Evolutionary conservation across 257 asterid species (phyloP), one percentile per base, ranked within the genome.

Genomic region (Rhazya stricta): DNA sequence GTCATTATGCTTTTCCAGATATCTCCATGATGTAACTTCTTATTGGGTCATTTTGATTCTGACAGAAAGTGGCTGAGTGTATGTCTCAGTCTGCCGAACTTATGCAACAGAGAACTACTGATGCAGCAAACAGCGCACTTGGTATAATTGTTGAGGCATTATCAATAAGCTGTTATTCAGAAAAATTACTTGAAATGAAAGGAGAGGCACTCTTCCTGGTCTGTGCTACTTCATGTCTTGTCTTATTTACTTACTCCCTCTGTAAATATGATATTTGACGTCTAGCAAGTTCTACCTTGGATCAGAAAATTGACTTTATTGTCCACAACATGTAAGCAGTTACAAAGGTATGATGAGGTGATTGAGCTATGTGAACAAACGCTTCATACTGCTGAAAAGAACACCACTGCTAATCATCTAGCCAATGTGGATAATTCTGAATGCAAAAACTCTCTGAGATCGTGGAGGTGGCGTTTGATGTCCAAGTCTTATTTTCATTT

Each of bases 381-480:
- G 72, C 92, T 85, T 80, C 89, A 80, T 62, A 67, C 80, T 80
- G 88, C 98, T 76, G 88, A 84, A 82, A 92, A 79, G 85, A 94
- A 94, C 79, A 79, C 79, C 73, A 75, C 76, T 79, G 72, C 74
- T 66, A 80, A 58, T 79, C 74, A 77, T 60, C 61, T 74, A 3
- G 76, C 66, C 5, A 79, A 71, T 51, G 61, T 48, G 72, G 79
- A 76, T 74, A 84, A 80, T 81, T 58, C 61, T 32, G 74, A 75
- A 42, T 62, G 85, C 82, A 78, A 81, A 79, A 79, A 74, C 71
- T 81, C 81, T 66, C 77, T 76, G 77, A 88, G 77, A 69, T 76
- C 84, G 72, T 95, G 99, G 99, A 95, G 98, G 84, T 91, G 95
- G 92, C 79, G 50, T 72, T 85, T 92, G 71, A 93, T 86, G 88